Percentiles rank a stretch among this genome's conserved stretches.
Conservation (phyloP, 2,329 filamentous ascomycete species). For the Monosporascus sp. region DNA sequence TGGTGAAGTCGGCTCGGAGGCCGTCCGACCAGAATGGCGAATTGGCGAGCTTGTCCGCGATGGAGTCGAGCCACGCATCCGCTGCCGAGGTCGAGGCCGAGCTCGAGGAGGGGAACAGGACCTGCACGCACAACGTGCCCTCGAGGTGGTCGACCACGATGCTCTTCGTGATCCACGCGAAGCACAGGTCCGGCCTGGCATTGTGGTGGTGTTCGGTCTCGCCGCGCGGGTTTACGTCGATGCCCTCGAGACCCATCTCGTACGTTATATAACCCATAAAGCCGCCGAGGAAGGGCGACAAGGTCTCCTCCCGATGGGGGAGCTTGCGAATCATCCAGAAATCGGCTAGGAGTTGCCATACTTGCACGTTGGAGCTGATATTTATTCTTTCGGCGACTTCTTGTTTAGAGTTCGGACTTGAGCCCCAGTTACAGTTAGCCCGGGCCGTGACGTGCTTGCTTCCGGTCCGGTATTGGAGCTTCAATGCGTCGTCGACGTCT, state of each 20-base stretch:
- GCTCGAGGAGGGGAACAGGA: slow-evolving; percentile 39
- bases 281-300: slow-evolving; percentile 69
- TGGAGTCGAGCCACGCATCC: slow-evolving; percentile 39
- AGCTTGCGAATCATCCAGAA: slow-evolving; percentile 32
- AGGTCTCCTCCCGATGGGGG: slow-evolving; percentile 13
- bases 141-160: slow-evolving; percentile 69
- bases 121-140: slow-evolving; percentile 60
- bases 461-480: slow-evolving; percentile 52
- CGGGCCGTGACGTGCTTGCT: slow-evolving; percentile 33
- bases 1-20: slow-evolving; percentile 13
- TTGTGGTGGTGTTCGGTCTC: slow-evolving; percentile 26
- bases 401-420: background rate
- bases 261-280: slow-evolving; percentile 83
- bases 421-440: slow-evolving; percentile 8
- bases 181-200: slow-evolving; percentile 61
- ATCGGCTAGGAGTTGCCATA: slow-evolving; percentile 48
- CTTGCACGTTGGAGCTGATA: slow-evolving; percentile 24
- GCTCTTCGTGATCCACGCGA: slow-evolving; percentile 71
- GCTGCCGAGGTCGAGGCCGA: slow-evolving; percentile 19
- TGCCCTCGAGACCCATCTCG: slow-evolving; percentile 67
- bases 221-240: slow-evolving; percentile 37
- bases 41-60: slow-evolving; percentile 23
- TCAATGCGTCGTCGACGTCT: slow-evolving; percentile 49
- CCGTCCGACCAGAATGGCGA: slow-evolving; percentile 29
- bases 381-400: slow-evolving; percentile 21